Percentiles rank a stretch among this genome's conserved stretches.
These are phyloP conservation scores for Suillus occidentalis DNA, from an alignment of 768 basidiomycete genomes.

Conservation along the genomic window DNA sequence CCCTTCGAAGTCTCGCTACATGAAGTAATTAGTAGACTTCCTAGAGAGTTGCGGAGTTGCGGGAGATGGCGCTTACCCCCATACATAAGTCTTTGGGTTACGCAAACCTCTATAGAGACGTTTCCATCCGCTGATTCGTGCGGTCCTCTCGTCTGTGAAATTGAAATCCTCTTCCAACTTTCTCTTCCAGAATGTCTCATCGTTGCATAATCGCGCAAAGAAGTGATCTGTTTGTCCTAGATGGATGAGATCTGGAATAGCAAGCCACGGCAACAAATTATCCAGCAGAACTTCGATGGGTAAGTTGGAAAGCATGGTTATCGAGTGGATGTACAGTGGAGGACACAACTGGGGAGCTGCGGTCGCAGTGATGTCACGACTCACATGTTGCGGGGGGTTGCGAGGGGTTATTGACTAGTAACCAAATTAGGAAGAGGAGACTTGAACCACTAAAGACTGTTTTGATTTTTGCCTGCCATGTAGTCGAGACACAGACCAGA, in stretches of 20 bases:
- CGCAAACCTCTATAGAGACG: slow-evolving; percentile 72
- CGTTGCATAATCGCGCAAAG: slow-evolving; percentile 59
- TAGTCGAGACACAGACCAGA: not conserved
- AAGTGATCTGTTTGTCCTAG: slow-evolving; percentile 64
- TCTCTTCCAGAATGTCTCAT: slow-evolving; percentile 80
- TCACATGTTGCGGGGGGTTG: not conserved
- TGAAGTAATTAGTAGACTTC: slow-evolving; percentile 8
- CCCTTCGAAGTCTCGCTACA: slow-evolving; percentile 60
- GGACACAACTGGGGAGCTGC: slow-evolving; percentile 19
- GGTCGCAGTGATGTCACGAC: slow-evolving; percentile 10
- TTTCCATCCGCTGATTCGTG: slow-evolving; percentile 77
- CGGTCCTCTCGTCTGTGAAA: slow-evolving; percentile 70
- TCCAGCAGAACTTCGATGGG: slow-evolving; percentile 82
- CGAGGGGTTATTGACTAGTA: not conserved
- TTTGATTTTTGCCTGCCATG: not conserved
- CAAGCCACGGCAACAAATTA: slow-evolving; percentile 59
- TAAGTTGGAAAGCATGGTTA: slow-evolving; percentile 48
- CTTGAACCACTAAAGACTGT: not conserved
- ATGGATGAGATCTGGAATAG: slow-evolving; percentile 52
- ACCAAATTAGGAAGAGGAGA: not conserved
- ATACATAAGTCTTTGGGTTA: slow-evolving; percentile 49
- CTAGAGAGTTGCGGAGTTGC: not conserved
- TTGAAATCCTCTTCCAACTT: slow-evolving; percentile 73
- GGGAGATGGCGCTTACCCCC: slow-evolving; percentile 52
- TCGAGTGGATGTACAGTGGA: slow-evolving; percentile 40